Conservation (phyloP, 1,284 basidiomycete genomes). For the Tetrapyrgos nigripes region DNA sequence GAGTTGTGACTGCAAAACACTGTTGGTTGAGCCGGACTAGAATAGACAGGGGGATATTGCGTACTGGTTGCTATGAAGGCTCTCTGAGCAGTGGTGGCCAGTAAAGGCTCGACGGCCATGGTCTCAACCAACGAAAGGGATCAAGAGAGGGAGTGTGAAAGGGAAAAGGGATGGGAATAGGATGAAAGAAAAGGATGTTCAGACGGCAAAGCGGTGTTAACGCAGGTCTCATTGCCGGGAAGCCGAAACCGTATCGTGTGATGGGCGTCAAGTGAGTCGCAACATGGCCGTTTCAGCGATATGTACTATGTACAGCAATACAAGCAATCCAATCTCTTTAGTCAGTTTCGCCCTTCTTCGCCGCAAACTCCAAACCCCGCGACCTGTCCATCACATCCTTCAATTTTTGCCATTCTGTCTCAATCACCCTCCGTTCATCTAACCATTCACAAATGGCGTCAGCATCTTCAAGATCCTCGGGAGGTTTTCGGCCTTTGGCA, state of each 20-base stretch:
- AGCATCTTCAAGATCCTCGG: constrained; percentile 69
- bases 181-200: background rate
- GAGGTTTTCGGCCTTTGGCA: constrained; percentile 58
- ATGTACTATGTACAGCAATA: background rate
- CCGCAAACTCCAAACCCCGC: constrained; percentile 60
- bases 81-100: constrained; percentile 69
- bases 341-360: constrained; percentile 52
- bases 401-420: constrained; percentile 69
- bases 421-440: constrained; percentile 72
- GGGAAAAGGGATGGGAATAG: background rate
- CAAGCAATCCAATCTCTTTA: background rate
- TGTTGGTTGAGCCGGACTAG: background rate
- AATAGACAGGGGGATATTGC: constrained; percentile 25
- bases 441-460: constrained; percentile 86
- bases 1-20: constrained; percentile 49
- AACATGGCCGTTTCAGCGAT: no score
- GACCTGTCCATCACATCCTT: constrained; percentile 78
- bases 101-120: constrained; percentile 72
- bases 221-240: background rate
- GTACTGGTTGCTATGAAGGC: constrained; percentile 71
- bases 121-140: constrained; percentile 23
- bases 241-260: background rate
- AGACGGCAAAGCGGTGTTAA: background rate
- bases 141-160: constrained; percentile 18
- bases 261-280: no score